Percentiles rank a stretch among this genome's conserved stretches.
These are phyloP conservation scores for Backusella luteola DNA, from an alignment of 192 early-diverging fungal genomes.

Conservation along the genomic window DNA sequence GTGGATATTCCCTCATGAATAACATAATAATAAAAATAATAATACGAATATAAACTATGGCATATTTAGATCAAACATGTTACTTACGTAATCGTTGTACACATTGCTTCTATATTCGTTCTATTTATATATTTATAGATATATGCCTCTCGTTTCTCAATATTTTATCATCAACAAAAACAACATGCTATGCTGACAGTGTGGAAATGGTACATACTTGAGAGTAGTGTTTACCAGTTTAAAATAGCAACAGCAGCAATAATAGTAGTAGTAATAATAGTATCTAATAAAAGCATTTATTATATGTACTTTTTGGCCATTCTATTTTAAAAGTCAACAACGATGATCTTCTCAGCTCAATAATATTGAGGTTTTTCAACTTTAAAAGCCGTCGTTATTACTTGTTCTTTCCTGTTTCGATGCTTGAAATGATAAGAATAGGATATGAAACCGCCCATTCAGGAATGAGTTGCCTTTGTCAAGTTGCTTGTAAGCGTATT, in stretches of 20 bases:
- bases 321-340: not conserved
- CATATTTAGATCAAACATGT: not conserved
- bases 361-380: not conserved
- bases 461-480: not conserved
- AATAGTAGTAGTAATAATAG: too few species aligned
- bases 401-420: too few species aligned
- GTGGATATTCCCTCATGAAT: too few species aligned
- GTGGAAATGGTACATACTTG: not conserved
- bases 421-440: too few species aligned
- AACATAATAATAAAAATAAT: too few species aligned
- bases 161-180: not conserved
- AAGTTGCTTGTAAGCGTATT: too few species aligned
- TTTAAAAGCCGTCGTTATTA: too few species aligned
- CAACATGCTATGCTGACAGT: too few species aligned
- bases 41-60: not conserved
- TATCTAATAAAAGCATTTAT: too few species aligned
- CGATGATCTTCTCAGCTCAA: not conserved
- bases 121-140: not conserved
- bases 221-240: not conserved
- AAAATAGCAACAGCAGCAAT: not conserved
- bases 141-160: not conserved
- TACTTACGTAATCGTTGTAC: not conserved
- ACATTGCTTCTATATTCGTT: not conserved
- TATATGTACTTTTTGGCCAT: too few species aligned
- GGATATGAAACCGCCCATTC: too few species aligned